These are phyloP conservation scores for Pythium brachiatum DNA, from an alignment of 352 stramenopile species.

Conservation along the genomic window DNA sequence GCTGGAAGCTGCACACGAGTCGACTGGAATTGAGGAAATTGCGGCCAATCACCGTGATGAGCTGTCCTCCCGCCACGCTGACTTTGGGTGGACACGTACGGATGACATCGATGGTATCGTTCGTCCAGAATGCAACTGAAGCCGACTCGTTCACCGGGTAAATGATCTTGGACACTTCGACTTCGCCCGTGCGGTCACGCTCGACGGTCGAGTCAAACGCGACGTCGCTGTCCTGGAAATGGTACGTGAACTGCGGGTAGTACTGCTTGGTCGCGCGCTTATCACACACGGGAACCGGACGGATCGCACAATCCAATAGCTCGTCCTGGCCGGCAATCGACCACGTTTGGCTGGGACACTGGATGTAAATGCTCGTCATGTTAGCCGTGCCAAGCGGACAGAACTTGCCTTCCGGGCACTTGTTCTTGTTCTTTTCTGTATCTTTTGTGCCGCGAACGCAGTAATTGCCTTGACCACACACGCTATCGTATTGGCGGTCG, in stretches of 20 bases:
- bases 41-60: constrained; percentile 92
- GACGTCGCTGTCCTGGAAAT: constrained; percentile 47
- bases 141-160: constrained; percentile 92
- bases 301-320: constrained; percentile 88
- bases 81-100: constrained; percentile 74
- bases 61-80: constrained; percentile 34
- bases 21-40: constrained; percentile 91
- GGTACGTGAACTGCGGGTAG: constrained; percentile 75
- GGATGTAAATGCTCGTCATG: constrained; percentile 72
- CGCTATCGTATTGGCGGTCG: constrained; percentile 78
- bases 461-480: constrained; percentile 87
- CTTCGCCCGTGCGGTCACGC: constrained; percentile 69
- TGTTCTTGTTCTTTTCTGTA: constrained; percentile 89
- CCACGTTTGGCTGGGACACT: constrained; percentile 92
- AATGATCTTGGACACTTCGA: constrained; percentile 88
- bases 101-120: constrained; percentile 94
- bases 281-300: constrained; percentile 92
- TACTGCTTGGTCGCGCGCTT: constrained; percentile 83
- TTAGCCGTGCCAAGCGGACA: constrained; percentile 90
- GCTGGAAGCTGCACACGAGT: constrained; percentile 86
- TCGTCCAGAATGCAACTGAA: constrained; percentile 84
- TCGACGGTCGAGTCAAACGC: constrained; percentile 78
- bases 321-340: constrained; percentile 72
- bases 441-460: constrained; percentile 88
- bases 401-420: constrained; percentile 92